Evolutionary conservation across 805 yeast genomes (phyloP).

Genomic region (Candida khao-thaluensis): DNA sequence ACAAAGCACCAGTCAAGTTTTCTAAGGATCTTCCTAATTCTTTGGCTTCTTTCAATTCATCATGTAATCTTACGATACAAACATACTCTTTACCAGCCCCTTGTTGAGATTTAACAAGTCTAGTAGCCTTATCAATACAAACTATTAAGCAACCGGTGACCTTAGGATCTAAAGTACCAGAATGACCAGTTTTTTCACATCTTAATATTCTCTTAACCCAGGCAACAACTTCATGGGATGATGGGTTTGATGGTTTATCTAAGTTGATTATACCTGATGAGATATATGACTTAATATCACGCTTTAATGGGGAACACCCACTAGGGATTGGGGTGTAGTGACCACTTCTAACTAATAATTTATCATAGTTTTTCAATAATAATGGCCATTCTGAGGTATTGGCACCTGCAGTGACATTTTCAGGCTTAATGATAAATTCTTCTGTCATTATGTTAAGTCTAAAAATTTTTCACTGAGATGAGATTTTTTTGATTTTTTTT

Average conservation of each 20-base stretch:
- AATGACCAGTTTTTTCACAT: constrained; percentile 97
- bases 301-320: constrained; percentile 90
- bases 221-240: constrained; percentile 98
- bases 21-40: constrained; percentile 86
- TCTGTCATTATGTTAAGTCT: constrained; percentile 48
- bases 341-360: constrained; percentile 89
- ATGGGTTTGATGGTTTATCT: constrained; percentile 97
- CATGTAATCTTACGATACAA: constrained; percentile 94
- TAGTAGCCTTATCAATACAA: constrained; percentile 96
- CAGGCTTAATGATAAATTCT: constrained; percentile 86
- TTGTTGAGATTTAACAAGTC: constrained; percentile 97
- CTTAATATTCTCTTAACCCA: constrained; percentile 97
- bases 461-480: constrained; percentile 8
- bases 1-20: constrained; percentile 95
- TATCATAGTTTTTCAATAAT: constrained; percentile 89
- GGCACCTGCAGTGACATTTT: constrained; percentile 68
- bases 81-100: constrained; percentile 99
- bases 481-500: neutral
- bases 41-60: constrained; percentile 85
- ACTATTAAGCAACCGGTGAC: constrained; percentile 99
- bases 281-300: constrained; percentile 87
- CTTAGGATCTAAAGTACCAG: constrained; percentile 98
- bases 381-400: constrained; percentile 97
- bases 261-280: constrained; percentile 95
- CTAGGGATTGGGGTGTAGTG: constrained; percentile 97